Conservation (phyloP, 768 basidiomycete species). For the Russula sp. region DNA sequence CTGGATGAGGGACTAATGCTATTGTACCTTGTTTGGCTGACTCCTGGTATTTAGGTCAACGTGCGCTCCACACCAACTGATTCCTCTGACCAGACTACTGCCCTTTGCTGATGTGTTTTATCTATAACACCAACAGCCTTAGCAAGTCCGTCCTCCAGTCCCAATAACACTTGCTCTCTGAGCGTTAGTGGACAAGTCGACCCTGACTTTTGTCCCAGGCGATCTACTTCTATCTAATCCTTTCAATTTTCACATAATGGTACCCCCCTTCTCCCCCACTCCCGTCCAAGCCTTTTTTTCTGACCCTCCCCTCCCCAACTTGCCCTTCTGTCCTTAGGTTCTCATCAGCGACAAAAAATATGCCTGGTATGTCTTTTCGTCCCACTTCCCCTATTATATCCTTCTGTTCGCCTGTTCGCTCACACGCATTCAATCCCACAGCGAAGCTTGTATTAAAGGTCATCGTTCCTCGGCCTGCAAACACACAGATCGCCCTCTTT, state of each 20-base stretch:
- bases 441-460: conserved; percentile 92
- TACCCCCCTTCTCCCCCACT: background rate
- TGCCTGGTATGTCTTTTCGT: conserved; percentile 57
- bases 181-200: conserved; percentile 31
- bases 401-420: background rate
- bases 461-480: conserved; percentile 87
- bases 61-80: conserved; percentile 16
- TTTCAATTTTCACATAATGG: conserved; percentile 22
- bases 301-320: background rate
- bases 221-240: conserved; percentile 10
- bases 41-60: conserved; percentile 25
- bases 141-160: conserved; percentile 27
- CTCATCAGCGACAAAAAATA: conserved; percentile 70
- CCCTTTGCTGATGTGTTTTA: conserved; percentile 30
- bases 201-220: conserved; percentile 28
- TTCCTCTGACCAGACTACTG: conserved; percentile 18
- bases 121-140: conserved; percentile 22
- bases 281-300: background rate
- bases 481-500: conserved; percentile 85
- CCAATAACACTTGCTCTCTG: conserved; percentile 32
- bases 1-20: conserved; percentile 22
- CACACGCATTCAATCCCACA: conserved; percentile 37
- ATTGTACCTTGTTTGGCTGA: conserved; percentile 27
- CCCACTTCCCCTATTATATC: background rate
- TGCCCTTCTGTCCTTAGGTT: conserved; percentile 43